These are phyloP conservation scores for Akanthomyces lecanii DNA, from an alignment of 2,329 filamentous ascomycete genomes.

Conservation along the genomic window DNA sequence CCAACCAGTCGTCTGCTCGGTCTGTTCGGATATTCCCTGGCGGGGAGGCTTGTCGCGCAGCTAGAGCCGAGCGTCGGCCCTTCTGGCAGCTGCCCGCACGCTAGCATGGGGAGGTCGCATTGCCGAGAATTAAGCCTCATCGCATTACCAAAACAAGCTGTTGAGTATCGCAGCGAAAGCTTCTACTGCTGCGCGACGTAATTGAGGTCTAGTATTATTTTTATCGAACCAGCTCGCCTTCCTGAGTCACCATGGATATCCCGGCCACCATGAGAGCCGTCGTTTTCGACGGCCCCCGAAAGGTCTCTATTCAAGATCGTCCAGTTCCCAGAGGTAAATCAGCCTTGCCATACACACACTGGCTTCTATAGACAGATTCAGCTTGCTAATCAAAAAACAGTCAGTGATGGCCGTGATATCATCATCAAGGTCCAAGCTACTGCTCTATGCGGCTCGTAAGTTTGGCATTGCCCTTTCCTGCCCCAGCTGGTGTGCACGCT, in stretches of 20 bases:
- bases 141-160: background rate
- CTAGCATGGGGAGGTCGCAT: slow-evolving; percentile 6
- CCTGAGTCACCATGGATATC: slow-evolving; percentile 27
- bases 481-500: background rate
- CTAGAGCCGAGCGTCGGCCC: slow-evolving; percentile 6
- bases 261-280: slow-evolving; percentile 75
- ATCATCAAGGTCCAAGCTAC: slow-evolving; percentile 80
- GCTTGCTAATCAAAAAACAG: slow-evolving; percentile 30
- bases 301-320: slow-evolving; percentile 72
- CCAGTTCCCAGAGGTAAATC: slow-evolving; percentile 62
- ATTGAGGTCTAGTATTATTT: background rate
- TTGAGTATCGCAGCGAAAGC: background rate
- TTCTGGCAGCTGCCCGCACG: background rate
- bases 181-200: background rate
- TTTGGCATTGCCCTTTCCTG: slow-evolving; percentile 19
- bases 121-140: slow-evolving; percentile 6
- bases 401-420: slow-evolving; percentile 68
- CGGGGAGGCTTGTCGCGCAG: background rate
- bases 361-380: background rate
- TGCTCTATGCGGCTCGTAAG: slow-evolving; percentile 82
- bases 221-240: background rate
- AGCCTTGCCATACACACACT: background rate
- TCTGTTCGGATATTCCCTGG: slow-evolving; percentile 15
- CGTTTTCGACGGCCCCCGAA: slow-evolving; percentile 74
- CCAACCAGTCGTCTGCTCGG: background rate